Base-by-base conservation (phyloP, 495 filamentous ascomycete genomes). In the Glarea lozoyensis region DNA sequence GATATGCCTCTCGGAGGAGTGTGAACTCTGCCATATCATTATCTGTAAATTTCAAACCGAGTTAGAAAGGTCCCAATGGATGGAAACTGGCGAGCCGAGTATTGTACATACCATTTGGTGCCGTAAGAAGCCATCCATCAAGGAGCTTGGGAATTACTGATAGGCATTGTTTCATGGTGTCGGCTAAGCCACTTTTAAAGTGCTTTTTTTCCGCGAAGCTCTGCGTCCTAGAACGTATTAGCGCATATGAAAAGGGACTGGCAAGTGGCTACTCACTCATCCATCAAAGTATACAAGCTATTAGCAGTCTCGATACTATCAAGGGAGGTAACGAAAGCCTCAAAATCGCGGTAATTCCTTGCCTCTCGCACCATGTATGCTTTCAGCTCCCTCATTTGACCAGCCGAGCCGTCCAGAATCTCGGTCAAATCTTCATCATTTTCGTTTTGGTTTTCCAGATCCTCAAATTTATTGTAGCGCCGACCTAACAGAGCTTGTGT, bases 281-380 rank as follows among this genome's bases (percentile, higher is more conserved):
- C 17, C 34, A 49, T 18, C 18, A 48, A 21, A 30, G 18, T 15
- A 23, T 64, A 64, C 33, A 73, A 51, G 2, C 67, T 69, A 9
- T 63, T 65, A 15, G 69, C 46, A 1, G 67, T 67, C 55, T 86
- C 77, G 55, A 93, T 62, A 2, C 73, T 60, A 54, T 82, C 75
- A 42, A 94, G 69, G 2, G 73, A 74, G 18, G 70, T 61, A 30
- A 83, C 75, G 20, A 94, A 63, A 38, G 70, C 67, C 60, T 89
- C 81, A 25, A 94, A 70, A 49, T 90, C 85, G 45, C 72, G 73
- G 58, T 83, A 81, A n/a, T 72, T 76, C 25, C 70, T 69, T 1
- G 78, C 75, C 37, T 78, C 67, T 21, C 63, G 62, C 18, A 70
- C 52, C n/a, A 82, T 34, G 20, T 67, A 56, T 5, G 64, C 61